These are phyloP conservation scores for Pascua sp. DNA, from an alignment of 1,284 basidiomycete species.

Conservation along the genomic window DNA sequence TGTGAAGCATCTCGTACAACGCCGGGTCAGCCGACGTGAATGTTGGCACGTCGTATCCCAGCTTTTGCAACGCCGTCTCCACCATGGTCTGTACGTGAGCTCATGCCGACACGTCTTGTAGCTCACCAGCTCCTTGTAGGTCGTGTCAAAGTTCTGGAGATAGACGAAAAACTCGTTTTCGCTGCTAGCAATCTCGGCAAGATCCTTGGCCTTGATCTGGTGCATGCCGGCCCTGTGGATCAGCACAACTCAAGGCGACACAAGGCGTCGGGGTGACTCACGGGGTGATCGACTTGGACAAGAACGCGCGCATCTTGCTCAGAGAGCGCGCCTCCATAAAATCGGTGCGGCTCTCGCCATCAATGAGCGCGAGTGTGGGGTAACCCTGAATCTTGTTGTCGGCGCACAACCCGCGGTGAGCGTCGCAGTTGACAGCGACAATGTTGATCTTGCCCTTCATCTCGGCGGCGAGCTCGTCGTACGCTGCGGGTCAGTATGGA, in stretches of 20 bases:
- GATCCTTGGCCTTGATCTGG: constrained; percentile 48
- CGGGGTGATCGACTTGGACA: constrained; percentile 49
- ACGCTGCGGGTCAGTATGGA: constrained; percentile 46
- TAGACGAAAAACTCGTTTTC: constrained; percentile 71
- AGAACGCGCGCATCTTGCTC: constrained; percentile 65
- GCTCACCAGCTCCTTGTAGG: constrained; percentile 46
- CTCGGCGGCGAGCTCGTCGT: constrained; percentile 65
- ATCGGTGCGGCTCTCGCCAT: constrained; percentile 47
- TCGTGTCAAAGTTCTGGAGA: constrained; percentile 56
- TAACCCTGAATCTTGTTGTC: constrained; percentile 67
- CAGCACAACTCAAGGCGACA: not conserved
- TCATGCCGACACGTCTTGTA: not conserved
- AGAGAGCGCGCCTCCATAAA: constrained; percentile 67
- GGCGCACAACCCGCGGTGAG: constrained; percentile 62
- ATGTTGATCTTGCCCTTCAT: constrained; percentile 69
- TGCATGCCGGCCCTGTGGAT: constrained; percentile 52
- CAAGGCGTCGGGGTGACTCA: not conserved
- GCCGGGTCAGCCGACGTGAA: constrained; percentile 53
- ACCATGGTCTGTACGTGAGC: constrained; percentile 49
- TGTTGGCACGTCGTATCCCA: constrained; percentile 68
- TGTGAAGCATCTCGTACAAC: constrained; percentile 56
- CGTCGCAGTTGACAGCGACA: constrained; percentile 83
- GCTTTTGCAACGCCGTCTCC: constrained; percentile 54
- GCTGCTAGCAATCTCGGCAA: constrained; percentile 56
- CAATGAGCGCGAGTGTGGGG: constrained; percentile 66